Conservation (phyloP, 352 stramenopile genomes). For the Phytophthora gonapodyides region DNA sequence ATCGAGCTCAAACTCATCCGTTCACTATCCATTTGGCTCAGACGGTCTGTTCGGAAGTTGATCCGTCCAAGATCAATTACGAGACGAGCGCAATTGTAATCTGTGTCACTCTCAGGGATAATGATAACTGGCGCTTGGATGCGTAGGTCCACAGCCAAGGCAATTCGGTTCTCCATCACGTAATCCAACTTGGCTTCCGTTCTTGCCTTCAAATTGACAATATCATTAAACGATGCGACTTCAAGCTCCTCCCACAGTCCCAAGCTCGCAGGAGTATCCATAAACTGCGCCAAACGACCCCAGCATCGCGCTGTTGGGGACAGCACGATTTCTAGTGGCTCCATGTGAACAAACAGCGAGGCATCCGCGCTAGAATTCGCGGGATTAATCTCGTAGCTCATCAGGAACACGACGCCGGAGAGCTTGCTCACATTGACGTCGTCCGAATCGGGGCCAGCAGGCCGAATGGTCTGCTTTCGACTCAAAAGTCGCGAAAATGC, state of each 20-base stretch:
- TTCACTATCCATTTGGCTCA: slow-evolving; percentile 79
- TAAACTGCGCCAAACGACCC: slow-evolving; percentile 71
- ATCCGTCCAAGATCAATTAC: slow-evolving; percentile 86
- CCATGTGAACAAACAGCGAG: slow-evolving; percentile 81
- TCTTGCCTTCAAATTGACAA: slow-evolving; percentile 88
- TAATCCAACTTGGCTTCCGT: slow-evolving; percentile 91
- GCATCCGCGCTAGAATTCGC: slow-evolving; percentile 67
- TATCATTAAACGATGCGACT: slow-evolving; percentile 89
- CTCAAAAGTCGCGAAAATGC: slow-evolving; percentile 82
- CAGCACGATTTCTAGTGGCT: slow-evolving; percentile 86
- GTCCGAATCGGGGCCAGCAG: slow-evolving; percentile 46
- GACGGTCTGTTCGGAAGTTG: slow-evolving; percentile 80
- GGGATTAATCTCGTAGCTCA: slow-evolving; percentile 86
- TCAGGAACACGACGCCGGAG: slow-evolving; percentile 73
- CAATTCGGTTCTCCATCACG: slow-evolving; percentile 86
- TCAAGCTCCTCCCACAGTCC: slow-evolving; percentile 88
- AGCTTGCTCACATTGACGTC: slow-evolving; percentile 67
- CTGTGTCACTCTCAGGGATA: slow-evolving; percentile 79
- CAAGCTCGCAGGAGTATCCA: slow-evolving; percentile 77
- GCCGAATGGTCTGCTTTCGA: slow-evolving; percentile 58
- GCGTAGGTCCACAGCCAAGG: slow-evolving; percentile 75
- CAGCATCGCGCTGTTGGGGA: slow-evolving; percentile 86
- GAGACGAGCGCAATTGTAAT: slow-evolving; percentile 78
- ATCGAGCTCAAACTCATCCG: slow-evolving; percentile 40
- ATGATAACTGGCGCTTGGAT: slow-evolving; percentile 90